These are phyloP conservation scores for Aspergillus transmontanensis DNA, from an alignment of 2,329 filamentous ascomycete genomes.

Conservation along the genomic window DNA sequence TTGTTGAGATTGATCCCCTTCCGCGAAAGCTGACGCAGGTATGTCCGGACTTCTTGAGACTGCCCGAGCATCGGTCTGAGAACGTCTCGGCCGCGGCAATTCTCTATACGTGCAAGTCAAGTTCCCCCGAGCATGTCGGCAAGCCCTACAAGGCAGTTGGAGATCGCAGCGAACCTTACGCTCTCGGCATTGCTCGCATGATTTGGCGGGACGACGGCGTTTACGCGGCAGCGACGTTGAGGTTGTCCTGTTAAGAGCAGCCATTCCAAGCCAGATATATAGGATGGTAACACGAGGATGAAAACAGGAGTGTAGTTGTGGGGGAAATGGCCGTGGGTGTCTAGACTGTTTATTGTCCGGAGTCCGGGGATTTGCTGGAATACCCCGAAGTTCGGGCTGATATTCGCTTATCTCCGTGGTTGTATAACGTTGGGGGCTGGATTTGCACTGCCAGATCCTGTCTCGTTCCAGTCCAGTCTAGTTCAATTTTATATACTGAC, in stretches of 20 bases:
- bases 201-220: slow-evolving; percentile 30
- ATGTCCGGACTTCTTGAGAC: background rate
- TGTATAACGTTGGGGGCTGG: no score
- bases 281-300: background rate
- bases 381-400: background rate
- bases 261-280: background rate
- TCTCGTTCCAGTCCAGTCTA: no score
- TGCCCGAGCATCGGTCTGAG: background rate
- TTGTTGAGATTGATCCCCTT: background rate
- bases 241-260: background rate
- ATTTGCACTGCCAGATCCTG: no score
- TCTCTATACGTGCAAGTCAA: slow-evolving; percentile 26
- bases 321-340: no score
- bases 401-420: background rate
- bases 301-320: no score
- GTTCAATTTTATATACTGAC: no score
- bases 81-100: slow-evolving; percentile 14
- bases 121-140: slow-evolving; percentile 23
- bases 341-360: background rate
- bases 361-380: background rate
- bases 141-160: slow-evolving; percentile 29
- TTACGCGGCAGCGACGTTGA: slow-evolving; percentile 14
- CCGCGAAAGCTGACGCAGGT: background rate
- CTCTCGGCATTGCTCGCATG: slow-evolving; percentile 32
- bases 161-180: slow-evolving; percentile 35